Evolutionary conservation across 2,329 filamentous ascomycete genomes (phyloP), one percentile per base, ranked within the genome.

Genomic region (Ophiocordyceps camponoti-floridani): DNA sequence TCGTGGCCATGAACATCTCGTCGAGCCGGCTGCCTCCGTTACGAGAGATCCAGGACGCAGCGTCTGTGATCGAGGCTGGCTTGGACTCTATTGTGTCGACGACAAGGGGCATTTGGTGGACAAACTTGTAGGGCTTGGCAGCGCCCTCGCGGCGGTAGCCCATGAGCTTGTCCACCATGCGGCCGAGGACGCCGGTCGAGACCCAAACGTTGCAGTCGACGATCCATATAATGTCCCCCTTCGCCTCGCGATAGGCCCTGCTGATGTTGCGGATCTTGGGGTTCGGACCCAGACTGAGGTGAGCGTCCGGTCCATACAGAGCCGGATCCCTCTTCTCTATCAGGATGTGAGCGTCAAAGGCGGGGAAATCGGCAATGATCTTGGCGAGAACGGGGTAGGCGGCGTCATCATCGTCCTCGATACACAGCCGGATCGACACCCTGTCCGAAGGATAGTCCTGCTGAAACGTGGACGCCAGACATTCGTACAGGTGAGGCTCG

Each of bases 181-280:
- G 77, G 0, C 83, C 86, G 42, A 83, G 77, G 1, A 86, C 84
- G 11, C 83, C 83, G 40, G 69, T 77, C 6, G 77, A 77, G 33
- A 95, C 73, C 91, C 93, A 98, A 44, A 98, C 79, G 56, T 98
- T 98, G 66, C 88, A 95, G 63, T 98, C 91, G 18, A 94, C 74
- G 43, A 95, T 80, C 91, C 91, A 98, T 19, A 98, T 71, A 26
- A 96, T 72, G 56, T 95, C 87, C 1, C 84, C 82, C 50, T 81
- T 80, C 2, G 87, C 85, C 57, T 96, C 88, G 27, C 87, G 70
- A 58, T 95, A 98, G 2, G 86, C 88, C 40, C 86, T 76, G 58
- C 88, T 95, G 70, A 96, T 85, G 59, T 98, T 98, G 43, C 91
- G 73, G 53, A 98, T 93, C 67, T 98, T 98, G n/a, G 91, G 91